phyloP scores from a whole-genome alignment of 768 basidiomycete genomes.

The Collybia nuda region DNA sequence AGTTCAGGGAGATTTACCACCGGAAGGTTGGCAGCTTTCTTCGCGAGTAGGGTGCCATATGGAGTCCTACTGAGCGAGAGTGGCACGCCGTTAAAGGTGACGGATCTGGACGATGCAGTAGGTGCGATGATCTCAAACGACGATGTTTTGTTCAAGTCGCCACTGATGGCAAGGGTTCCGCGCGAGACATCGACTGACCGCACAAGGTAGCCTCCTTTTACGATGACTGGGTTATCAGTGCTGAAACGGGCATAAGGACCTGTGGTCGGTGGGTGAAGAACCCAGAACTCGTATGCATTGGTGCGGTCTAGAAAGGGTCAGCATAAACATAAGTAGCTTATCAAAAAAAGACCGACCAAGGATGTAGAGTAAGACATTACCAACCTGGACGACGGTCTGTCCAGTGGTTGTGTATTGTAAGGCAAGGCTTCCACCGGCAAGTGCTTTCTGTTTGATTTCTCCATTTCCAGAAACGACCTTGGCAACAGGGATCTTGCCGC shows the following conservation, averaged over 20 bases:
- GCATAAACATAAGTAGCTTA: background rate
- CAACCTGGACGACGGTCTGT: slow-evolving; percentile 46
- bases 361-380: slow-evolving; percentile 41
- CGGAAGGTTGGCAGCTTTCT: slow-evolving; percentile 29
- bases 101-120: slow-evolving; percentile 30
- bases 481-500: slow-evolving; percentile 22
- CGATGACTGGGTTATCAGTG: slow-evolving; percentile 41
- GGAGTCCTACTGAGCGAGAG: slow-evolving; percentile 32
- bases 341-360: slow-evolving; percentile 30
- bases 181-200: slow-evolving; percentile 35
- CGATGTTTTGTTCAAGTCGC: slow-evolving; percentile 43
- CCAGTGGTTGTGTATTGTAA: slow-evolving; percentile 46
- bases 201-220: slow-evolving; percentile 49
- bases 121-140: slow-evolving; percentile 50
- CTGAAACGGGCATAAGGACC: slow-evolving; percentile 35
- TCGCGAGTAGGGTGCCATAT: slow-evolving; percentile 40
- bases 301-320: slow-evolving; percentile 34
- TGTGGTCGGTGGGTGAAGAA: slow-evolving; percentile 38
- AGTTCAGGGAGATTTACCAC: slow-evolving; percentile 32
- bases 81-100: slow-evolving; percentile 42
- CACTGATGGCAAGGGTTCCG: slow-evolving; percentile 38
- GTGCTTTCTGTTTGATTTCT: slow-evolving; percentile 31
- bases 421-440: slow-evolving; percentile 33
- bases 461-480: slow-evolving; percentile 34
- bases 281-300: slow-evolving; percentile 53